phyloP scores from a whole-genome alignment of 768 basidiomycete genomes.

The Mycena sanguinolenta region DNA sequence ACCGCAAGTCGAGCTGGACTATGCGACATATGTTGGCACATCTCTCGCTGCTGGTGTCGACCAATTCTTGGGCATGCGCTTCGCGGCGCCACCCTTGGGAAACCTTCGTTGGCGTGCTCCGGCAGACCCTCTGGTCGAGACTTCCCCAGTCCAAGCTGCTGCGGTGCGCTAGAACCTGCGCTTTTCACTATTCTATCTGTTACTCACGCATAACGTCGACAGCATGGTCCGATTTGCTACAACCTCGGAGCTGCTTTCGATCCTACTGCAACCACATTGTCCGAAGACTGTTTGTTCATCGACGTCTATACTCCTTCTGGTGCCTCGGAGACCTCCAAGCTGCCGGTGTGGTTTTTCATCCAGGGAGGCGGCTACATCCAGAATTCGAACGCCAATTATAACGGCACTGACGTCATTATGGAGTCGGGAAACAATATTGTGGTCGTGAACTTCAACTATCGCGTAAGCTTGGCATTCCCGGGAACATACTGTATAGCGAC shows the following conservation, averaged over 20 bases:
- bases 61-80: slow-evolving; percentile 29
- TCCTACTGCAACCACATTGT: slow-evolving; percentile 19
- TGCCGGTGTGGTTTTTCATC: slow-evolving; percentile 32
- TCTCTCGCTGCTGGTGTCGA: slow-evolving; percentile 22
- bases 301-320: slow-evolving; percentile 28
- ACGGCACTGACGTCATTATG: slow-evolving; percentile 28
- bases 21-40: slow-evolving; percentile 26
- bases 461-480: slow-evolving; percentile 19
- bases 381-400: slow-evolving; percentile 28
- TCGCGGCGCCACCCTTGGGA: slow-evolving; percentile 28
- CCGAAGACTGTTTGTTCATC: slow-evolving; percentile 29
- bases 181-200: slow-evolving; percentile 6
- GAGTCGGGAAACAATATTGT: slow-evolving; percentile 24
- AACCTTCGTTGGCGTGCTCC: slow-evolving; percentile 25
- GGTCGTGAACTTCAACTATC: slow-evolving; percentile 30
- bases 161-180: slow-evolving; percentile 18
- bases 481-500: slow-evolving; percentile 17
- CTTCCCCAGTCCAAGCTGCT: slow-evolving; percentile 21
- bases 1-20: slow-evolving; percentile 24
- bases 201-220: slow-evolving; percentile 18
- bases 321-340: slow-evolving; percentile 22
- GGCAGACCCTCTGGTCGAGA: slow-evolving; percentile 22
- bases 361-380: slow-evolving; percentile 26
- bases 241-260: slow-evolving; percentile 23
- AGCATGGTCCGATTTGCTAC: slow-evolving; percentile 29